Evolutionary conservation across 2,329 filamentous ascomycete species (phyloP).

Genomic region (Fusarium algeriense): DNA sequence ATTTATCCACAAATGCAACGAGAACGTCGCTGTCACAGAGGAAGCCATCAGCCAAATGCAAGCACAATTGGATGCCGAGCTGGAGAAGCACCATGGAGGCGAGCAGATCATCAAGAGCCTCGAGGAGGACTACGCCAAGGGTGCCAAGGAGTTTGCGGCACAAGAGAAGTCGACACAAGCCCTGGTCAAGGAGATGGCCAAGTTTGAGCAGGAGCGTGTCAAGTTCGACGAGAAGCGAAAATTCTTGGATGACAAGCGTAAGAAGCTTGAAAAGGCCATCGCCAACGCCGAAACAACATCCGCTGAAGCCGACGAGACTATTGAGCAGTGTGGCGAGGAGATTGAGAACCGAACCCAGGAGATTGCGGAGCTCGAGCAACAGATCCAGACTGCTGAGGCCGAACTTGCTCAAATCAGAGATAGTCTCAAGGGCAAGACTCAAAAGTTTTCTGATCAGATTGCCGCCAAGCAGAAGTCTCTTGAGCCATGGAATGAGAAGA

Average conservation of each 20-base stretch:
- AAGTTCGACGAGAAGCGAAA: conserved; percentile 99
- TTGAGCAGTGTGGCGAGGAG: conserved; percentile 82
- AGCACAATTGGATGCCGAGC: conserved; percentile 83
- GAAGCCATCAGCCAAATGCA: conserved; percentile 95
- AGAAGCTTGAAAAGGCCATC: conserved; percentile 93
- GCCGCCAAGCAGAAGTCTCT: conserved; percentile 91
- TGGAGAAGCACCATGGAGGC: conserved; percentile 91
- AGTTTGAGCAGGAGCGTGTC: conserved; percentile 95
- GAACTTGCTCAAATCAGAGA: conserved; percentile 88
- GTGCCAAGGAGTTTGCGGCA: conserved; percentile 83
- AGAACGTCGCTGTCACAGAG: conserved; percentile 88
- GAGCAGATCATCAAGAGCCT: conserved; percentile 91
- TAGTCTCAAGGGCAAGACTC: conserved; percentile 92
- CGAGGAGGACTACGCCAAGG: conserved; percentile 84
- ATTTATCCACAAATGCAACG: conserved; percentile 86
- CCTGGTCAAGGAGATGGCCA: conserved; percentile 87
- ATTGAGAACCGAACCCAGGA: conserved; percentile 82
- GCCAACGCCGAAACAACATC: conserved; percentile 79
- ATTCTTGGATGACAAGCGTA: conserved; percentile 89
- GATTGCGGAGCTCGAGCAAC: conserved; percentile 79
- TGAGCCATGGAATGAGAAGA: conserved; percentile 96
- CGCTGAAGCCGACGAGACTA: conserved; percentile 80
- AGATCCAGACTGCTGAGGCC: conserved; percentile 82
- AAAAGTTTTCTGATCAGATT: conserved; percentile 93
- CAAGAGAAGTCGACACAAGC: conserved; percentile 85